A percentile compares a stretch with the other conserved stretches of the same genome.
Conservation (phyloP, 148 eudicot genomes). For the Rhododendron ferrugineum region DNA sequence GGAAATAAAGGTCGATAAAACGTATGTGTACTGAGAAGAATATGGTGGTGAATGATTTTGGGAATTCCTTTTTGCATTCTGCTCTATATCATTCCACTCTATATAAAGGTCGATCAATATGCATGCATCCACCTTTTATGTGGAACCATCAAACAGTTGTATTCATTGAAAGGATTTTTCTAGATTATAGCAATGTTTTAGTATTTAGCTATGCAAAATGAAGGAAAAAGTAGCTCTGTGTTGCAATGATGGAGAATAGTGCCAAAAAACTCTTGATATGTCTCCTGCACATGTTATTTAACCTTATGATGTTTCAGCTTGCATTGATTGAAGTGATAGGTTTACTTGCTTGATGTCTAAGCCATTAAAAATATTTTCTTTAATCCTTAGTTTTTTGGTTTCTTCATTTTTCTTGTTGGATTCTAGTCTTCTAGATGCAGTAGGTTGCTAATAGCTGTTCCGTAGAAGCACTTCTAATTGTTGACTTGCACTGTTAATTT, state of each 20-base stretch:
- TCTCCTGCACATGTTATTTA: not conserved
- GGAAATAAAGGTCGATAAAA: not conserved
- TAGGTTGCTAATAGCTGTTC: slow-evolving; percentile 3
- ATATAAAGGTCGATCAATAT: not conserved
- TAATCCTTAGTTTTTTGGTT: not conserved
- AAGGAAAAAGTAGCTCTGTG: not conserved
- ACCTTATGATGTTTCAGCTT: not conserved
- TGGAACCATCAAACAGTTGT: not conserved
- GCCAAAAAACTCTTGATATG: not conserved
- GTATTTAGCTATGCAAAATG: not conserved
- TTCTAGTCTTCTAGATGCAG: not conserved
- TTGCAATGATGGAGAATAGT: not conserved
- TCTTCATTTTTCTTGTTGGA: not conserved
- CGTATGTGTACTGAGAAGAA: not conserved
- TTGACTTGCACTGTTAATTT: slow-evolving; percentile 9
- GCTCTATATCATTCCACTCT: not conserved
- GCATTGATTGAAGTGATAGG: not conserved
- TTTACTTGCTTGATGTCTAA: not conserved
- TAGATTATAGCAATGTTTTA: not conserved
- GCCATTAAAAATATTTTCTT: not conserved
- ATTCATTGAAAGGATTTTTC: not conserved
- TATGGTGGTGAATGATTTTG: not conserved
- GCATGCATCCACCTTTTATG: not conserved
- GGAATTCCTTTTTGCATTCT: not conserved
- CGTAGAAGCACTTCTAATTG: not conserved